Evolutionary conservation across 352 stramenopile species (phyloP), one percentile per base, ranked within the genome.

Genomic region (Phytophthora nicotianae): DNA sequence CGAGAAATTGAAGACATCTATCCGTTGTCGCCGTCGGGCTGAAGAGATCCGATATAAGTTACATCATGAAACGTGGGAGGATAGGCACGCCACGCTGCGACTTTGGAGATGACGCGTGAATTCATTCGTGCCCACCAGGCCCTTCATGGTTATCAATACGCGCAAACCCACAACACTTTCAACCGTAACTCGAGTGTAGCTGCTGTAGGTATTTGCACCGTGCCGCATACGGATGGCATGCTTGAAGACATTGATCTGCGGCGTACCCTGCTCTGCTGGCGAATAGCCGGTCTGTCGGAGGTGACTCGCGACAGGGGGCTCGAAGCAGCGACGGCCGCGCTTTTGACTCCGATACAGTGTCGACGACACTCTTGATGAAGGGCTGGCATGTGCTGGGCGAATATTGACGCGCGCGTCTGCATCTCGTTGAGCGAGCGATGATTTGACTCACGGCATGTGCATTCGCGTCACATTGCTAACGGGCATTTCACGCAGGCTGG

Each of bases 381-480:
- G 4, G 24, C 24, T 29, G 24, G 24, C 24, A 29, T 7, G 7
- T 29, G 24, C 4, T 29, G 24, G 7, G 24, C 24, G 24, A 7
- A 29, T 7, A 7, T 29, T 29, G 24, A 29, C 24, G 24, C 24
- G 24, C 24, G 7, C 24, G 24, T 29, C 24, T 29, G 24, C 24
- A 41, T 56, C 43, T 57, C 29, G 16, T 27, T 47, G 54, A 41
- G 38, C 24, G 51, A 29, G 24, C 24, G 17, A 16, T 20, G 52
- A 58, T 52, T 64, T 64, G 45, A 64, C 37, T 21, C 21, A 29
- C 27, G 54, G 54, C 50, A 56, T 56, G 51, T 62, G 46, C n/a
- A 26, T 68, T 62, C 37, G 11, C 27, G 45, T 41, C 43, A 45
- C 29, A 47, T 68, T 68, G 45, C 52, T 50, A 64, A 58, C 41